These are phyloP conservation scores for Neurospora sp. DNA, from an alignment of 495 filamentous ascomycete genomes.

Conservation along the genomic window DNA sequence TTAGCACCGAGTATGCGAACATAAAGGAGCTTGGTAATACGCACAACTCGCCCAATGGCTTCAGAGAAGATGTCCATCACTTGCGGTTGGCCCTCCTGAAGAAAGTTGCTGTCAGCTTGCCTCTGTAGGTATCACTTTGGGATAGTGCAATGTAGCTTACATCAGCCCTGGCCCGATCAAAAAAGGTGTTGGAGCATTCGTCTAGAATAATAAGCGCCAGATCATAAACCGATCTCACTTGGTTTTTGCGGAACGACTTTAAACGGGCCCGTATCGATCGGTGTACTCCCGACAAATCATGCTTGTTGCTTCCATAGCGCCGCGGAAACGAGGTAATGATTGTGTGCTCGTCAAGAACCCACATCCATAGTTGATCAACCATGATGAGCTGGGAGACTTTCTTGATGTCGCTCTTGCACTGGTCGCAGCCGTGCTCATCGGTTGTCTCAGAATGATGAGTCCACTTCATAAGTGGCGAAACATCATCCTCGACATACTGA, in stretches of 20 bases:
- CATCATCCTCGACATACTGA: not conserved
- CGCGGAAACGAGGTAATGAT: slow-evolving; percentile 62
- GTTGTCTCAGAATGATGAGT: slow-evolving; percentile 3
- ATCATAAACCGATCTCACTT: slow-evolving; percentile 58
- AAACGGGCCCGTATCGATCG: slow-evolving; percentile 41
- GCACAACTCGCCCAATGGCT: slow-evolving; percentile 25
- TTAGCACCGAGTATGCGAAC: slow-evolving; percentile 8
- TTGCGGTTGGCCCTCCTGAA: slow-evolving; percentile 47
- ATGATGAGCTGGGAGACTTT: slow-evolving; percentile 55
- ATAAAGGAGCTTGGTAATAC: not conserved
- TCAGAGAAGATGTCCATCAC: slow-evolving; percentile 62
- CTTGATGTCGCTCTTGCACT: slow-evolving; percentile 25
- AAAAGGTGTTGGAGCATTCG: slow-evolving; percentile 53
- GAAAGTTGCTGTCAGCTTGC: not conserved
- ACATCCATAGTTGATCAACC: slow-evolving; percentile 72
- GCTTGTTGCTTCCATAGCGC: slow-evolving; percentile 57
- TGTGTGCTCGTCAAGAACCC: slow-evolving; percentile 53
- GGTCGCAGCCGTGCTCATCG: slow-evolving; percentile 8
- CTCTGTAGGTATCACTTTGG: not conserved
- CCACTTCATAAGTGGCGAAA: slow-evolving; percentile 6
- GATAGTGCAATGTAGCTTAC: not conserved
- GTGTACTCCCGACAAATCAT: slow-evolving; percentile 54
- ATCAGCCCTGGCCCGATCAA: slow-evolving; percentile 46
- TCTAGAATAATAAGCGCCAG: slow-evolving; percentile 55
- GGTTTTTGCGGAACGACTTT: slow-evolving; percentile 31